Percentiles rank a stretch among this genome's conserved stretches.
phyloP scores from a whole-genome alignment of 2,329 filamentous ascomycete genomes.

The Sporothrix mexicana region DNA sequence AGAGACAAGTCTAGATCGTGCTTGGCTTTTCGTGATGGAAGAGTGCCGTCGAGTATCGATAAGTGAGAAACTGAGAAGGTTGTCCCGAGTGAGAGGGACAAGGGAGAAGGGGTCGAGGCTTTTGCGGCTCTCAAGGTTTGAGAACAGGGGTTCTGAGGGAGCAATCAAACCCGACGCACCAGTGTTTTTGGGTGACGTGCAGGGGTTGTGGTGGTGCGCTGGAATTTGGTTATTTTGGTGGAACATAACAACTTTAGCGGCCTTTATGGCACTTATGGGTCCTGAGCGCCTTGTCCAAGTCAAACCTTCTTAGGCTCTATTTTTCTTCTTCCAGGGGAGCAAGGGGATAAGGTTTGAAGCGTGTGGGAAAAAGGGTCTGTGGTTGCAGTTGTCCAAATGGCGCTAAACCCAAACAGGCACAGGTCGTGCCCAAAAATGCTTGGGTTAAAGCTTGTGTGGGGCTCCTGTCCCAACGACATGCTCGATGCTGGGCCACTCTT shows the following conservation, averaged over 20 bases:
- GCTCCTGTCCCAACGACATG: conserved; percentile 1
- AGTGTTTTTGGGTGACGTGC: conserved; percentile 2
- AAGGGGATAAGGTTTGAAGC: conserved; percentile 23
- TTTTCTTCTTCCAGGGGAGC: conserved; percentile 10
- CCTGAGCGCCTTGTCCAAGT: background rate
- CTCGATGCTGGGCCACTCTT: background rate
- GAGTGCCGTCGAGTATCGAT: background rate
- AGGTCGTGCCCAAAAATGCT: background rate
- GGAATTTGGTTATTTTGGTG: background rate
- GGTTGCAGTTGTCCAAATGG: background rate
- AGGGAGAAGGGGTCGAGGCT: conserved; percentile 19
- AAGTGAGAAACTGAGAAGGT: background rate
- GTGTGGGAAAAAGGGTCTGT: background rate
- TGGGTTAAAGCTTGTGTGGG: conserved; percentile 16
- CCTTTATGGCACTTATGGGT: background rate
- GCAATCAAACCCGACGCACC: conserved; percentile 33
- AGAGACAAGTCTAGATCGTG: background rate
- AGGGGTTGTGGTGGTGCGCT: background rate
- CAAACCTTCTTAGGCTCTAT: conserved; percentile 12
- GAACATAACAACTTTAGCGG: background rate
- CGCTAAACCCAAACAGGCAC: conserved; percentile 7
- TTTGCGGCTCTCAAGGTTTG: conserved; percentile 30
- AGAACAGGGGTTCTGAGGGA: conserved; percentile 35
- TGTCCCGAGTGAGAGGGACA: conserved; percentile 6
- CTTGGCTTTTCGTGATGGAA: background rate